Conservation (phyloP, 1,139 yeast genomes). For the Zygosaccharomyces pseudobailii region DNA sequence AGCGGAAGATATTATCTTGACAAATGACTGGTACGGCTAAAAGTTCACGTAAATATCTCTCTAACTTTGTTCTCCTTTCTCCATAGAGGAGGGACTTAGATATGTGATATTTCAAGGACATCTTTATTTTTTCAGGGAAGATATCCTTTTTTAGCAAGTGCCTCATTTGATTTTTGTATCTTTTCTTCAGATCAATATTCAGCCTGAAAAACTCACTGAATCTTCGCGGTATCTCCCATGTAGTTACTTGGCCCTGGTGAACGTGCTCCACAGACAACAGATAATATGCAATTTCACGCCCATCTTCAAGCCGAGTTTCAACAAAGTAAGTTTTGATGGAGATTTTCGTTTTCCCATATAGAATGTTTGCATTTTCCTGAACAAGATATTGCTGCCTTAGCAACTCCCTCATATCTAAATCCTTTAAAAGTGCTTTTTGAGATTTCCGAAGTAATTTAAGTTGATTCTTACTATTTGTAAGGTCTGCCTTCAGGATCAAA, state of each 20-base stretch:
- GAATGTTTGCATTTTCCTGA: conserved; percentile 75
- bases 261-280: conserved; percentile 69
- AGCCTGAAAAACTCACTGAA: conserved; percentile 77
- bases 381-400: conserved; percentile 78
- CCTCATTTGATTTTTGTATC: conserved; percentile 46
- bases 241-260: conserved; percentile 50
- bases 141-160: conserved; percentile 56
- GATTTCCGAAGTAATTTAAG: conserved; percentile 65
- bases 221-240: conserved; percentile 87
- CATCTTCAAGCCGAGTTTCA: conserved; percentile 45
- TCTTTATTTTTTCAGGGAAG: conserved; percentile 40
- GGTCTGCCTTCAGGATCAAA: conserved; percentile 70
- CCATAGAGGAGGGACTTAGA: conserved; percentile 55
- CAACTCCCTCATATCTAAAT: conserved; percentile 63
- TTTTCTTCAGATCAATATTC: conserved; percentile 56
- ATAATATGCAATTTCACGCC: conserved; percentile 62
- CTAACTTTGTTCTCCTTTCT: conserved; percentile 56
- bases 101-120: conserved; percentile 53
- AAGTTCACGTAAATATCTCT: conserved; percentile 55
- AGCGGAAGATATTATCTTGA: conserved; percentile 63
- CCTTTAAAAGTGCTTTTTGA: conserved; percentile 58
- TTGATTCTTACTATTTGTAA: conserved; percentile 70
- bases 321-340: conserved; percentile 63
- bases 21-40: conserved; percentile 66
- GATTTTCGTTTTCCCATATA: conserved; percentile 65